Conservation (phyloP, 306 rosid species). For the Dalbergia cochinchinensis region DNA sequence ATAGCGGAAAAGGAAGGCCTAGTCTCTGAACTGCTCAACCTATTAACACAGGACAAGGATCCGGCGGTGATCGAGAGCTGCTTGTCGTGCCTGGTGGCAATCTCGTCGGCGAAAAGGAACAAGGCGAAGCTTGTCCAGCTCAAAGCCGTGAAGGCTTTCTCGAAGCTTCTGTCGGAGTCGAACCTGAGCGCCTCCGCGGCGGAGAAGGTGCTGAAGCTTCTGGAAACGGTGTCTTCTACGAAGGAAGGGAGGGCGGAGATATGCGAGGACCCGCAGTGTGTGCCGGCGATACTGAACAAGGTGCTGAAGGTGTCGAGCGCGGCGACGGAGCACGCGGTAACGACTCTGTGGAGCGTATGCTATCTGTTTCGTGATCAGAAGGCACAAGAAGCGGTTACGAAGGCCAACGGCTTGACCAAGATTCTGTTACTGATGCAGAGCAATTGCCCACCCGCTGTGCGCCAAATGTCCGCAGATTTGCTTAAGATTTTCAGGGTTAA, state of each 20-base stretch:
- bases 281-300: conserved; percentile 70
- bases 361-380: conserved; percentile 70
- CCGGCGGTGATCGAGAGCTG: conserved; percentile 59
- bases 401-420: conserved; percentile 85
- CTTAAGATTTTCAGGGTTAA: conserved; percentile 80
- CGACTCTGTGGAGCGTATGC: conserved; percentile 90
- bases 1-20: conserved; percentile 73
- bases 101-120: conserved; percentile 64
- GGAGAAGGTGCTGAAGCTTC: conserved; percentile 71
- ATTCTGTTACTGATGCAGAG: conserved; percentile 90
- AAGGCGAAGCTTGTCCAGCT: conserved; percentile 58
- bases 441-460: conserved; percentile 71
- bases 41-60: conserved; percentile 59
- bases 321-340: conserved; percentile 89
- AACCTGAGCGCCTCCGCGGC: conserved; percentile 51
- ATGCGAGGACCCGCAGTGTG: conserved; percentile 62
- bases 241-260: conserved; percentile 80
- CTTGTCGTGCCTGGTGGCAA: conserved; percentile 64
- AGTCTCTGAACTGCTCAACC: conserved; percentile 57
- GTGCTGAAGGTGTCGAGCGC: conserved; percentile 70
- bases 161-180: conserved; percentile 57
- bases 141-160: conserved; percentile 61
- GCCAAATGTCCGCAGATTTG: conserved; percentile 88
- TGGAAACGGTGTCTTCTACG: conserved; percentile 79
- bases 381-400: conserved; percentile 75